Evolutionary conservation across 305 asterid genomes (phyloP).

Genomic region (Striga hermonthica): DNA sequence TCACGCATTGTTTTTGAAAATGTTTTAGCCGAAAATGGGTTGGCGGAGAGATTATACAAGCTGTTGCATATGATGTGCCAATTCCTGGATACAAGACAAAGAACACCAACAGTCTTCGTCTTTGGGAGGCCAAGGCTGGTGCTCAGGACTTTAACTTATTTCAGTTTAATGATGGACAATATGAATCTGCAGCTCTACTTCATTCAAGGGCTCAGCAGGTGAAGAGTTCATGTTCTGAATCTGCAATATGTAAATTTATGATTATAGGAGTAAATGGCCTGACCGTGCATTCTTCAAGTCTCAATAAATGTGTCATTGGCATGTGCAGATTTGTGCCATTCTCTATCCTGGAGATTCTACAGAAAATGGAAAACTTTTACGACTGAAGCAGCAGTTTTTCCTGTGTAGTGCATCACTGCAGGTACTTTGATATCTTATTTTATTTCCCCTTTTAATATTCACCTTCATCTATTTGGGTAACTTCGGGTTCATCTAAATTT

Average conservation of each 20-base stretch:
- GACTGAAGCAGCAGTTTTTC: conserved; percentile 96
- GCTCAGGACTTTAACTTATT: conserved; percentile 78
- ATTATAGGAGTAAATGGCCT: conserved; percentile 3
- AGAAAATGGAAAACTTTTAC: conserved; percentile 81
- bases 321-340: conserved; percentile 89
- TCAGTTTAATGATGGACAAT: conserved; percentile 94
- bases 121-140: conserved; percentile 97
- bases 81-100: conserved; percentile 98
- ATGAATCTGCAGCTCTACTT: conserved; percentile 91
- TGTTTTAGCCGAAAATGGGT: conserved; percentile 80
- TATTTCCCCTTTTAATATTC: conserved; percentile 19
- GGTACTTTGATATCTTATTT: conserved; percentile 46
- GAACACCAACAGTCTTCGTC: conserved; percentile 94
- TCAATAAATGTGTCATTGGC: neutral
- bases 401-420: conserved; percentile 99
- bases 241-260: conserved; percentile 14
- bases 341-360: conserved; percentile 98
- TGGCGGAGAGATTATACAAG: conserved; percentile 95
- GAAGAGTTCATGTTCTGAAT: conserved; percentile 28
- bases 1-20: conserved; percentile 29
- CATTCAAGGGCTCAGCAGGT: conserved; percentile 98
- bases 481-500: conserved; percentile 17
- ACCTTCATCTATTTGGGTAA: neutral
- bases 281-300: conserved; percentile 23
- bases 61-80: conserved; percentile 97